phyloP scores from a whole-genome alignment of 257 asterid genomes.

The Solanum ossicruentum region DNA sequence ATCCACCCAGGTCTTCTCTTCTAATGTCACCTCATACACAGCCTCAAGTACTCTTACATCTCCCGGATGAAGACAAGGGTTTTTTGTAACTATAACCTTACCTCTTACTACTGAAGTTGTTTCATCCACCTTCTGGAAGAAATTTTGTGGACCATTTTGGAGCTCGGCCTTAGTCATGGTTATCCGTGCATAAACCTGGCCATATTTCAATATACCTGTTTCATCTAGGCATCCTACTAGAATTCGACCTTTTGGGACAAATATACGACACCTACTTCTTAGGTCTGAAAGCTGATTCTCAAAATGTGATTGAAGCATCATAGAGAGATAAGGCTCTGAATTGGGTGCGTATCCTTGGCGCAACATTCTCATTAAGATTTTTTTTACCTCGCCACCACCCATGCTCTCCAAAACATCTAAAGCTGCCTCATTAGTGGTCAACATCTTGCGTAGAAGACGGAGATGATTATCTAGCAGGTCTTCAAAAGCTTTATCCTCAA shows the following conservation, averaged over 20 bases:
- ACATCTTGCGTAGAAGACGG: conserved; percentile 34
- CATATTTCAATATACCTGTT: conserved; percentile 60
- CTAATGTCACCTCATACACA: conserved; percentile 42
- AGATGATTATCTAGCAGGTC: conserved; percentile 62
- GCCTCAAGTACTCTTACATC: conserved; percentile 92
- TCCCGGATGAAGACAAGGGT: conserved; percentile 97
- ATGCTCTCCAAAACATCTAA: conserved; percentile 53
- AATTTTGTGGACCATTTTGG: conserved; percentile 23
- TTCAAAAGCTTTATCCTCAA: conserved; percentile 42
- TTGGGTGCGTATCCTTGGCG: conserved; percentile 50
- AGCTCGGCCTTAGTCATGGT: conserved; percentile 53
- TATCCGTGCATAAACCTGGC: conserved; percentile 67
- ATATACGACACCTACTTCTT: conserved; percentile 63
- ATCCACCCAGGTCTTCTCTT: conserved; percentile 46
- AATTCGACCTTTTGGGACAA: conserved; percentile 79
- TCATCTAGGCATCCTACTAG: conserved; percentile 80
- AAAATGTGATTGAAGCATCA: conserved; percentile 60
- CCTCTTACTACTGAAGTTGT: conserved; percentile 51
- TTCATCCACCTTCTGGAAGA: conserved; percentile 44
- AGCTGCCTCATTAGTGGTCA: conserved; percentile 48
- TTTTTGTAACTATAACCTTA: conserved; percentile 77
- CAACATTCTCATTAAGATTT: conserved; percentile 52
- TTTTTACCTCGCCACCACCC: conserved; percentile 56
- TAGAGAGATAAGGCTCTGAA: conserved; percentile 65
- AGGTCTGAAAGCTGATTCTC: conserved; percentile 69